phyloP scores from a whole-genome alignment of 1,284 basidiomycete species.

The Apiotrichum gracile region DNA sequence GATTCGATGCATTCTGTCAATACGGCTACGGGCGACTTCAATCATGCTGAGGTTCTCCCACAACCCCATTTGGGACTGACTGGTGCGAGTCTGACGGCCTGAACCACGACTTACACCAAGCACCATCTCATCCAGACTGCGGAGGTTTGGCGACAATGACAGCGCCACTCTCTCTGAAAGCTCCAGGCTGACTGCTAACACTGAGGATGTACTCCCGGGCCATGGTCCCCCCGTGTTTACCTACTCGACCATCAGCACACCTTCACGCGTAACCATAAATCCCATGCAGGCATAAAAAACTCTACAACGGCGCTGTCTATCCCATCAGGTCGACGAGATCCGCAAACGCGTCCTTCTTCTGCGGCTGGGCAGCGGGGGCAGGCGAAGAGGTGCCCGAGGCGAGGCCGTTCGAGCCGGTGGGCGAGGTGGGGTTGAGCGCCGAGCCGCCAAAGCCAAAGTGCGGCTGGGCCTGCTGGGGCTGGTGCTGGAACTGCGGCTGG shows the following conservation, averaged over 20 bases:
- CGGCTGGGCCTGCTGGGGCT: slow-evolving; percentile 10
- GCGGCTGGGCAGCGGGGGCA: slow-evolving; percentile 17
- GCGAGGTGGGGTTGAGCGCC: slow-evolving; percentile 10
- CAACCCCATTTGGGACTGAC: too few relatives aligned
- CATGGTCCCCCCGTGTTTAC: too few relatives aligned
- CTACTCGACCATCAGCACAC: not conserved
- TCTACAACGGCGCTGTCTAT: slow-evolving; percentile 6
- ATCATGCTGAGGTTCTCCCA: too few relatives aligned
- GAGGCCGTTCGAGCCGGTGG: slow-evolving; percentile 2
- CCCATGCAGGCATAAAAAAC: not conserved
- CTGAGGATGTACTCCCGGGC: too few relatives aligned
- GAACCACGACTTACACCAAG: too few relatives aligned
- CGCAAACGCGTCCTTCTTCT: slow-evolving; percentile 47
- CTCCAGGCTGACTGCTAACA: too few relatives aligned
- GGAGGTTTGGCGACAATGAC: too few relatives aligned
- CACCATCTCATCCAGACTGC: too few relatives aligned
- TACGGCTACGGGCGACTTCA: too few relatives aligned
- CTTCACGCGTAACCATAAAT: not conserved
- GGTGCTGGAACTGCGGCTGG: not conserved
- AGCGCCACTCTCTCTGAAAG: too few relatives aligned
- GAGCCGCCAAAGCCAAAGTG: slow-evolving; percentile 14
- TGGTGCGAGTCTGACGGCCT: too few relatives aligned
- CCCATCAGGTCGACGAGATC: slow-evolving; percentile 45
- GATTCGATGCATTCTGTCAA: too few relatives aligned
- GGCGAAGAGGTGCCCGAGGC: not conserved